phyloP scores from a whole-genome alignment of 1,284 basidiomycete genomes.

The Rhodotorula sp. region DNA sequence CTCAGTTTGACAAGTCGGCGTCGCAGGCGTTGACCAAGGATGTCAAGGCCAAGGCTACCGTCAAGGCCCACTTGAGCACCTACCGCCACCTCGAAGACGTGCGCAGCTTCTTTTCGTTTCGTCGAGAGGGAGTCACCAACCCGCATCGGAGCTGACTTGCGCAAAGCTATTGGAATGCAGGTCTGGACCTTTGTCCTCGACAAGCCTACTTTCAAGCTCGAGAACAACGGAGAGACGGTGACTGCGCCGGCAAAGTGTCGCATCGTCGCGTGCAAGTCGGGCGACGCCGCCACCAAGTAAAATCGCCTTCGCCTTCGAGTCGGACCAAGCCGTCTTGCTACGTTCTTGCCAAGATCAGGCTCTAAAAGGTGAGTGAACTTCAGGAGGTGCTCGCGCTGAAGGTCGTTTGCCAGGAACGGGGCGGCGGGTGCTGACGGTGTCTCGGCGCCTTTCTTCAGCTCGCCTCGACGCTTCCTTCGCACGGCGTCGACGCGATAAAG shows the following conservation, averaged over 20 bases:
- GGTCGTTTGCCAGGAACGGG: too few species aligned
- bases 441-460: too few species aligned
- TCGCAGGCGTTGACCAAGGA: conserved; percentile 85
- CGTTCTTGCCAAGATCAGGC: background rate
- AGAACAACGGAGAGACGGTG: conserved; percentile 60
- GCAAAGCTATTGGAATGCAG: conserved; percentile 12
- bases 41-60: conserved; percentile 85
- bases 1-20: conserved; percentile 89
- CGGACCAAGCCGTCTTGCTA: background rate
- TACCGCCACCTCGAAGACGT: conserved; percentile 89
- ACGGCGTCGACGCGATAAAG: too few species aligned
- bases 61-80: conserved; percentile 87
- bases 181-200: conserved; percentile 97
- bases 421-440: too few species aligned
- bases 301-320: background rate
- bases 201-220: conserved; percentile 90
- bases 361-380: too few species aligned
- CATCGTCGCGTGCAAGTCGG: conserved; percentile 94
- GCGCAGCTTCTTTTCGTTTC: background rate
- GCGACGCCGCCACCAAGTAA: conserved; percentile 46
- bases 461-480: too few species aligned
- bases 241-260: conserved; percentile 69
- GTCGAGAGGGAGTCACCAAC: background rate
- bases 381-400: too few species aligned
- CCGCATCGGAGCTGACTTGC: background rate